Evolutionary conservation across 2,329 filamentous ascomycete genomes (phyloP).

Genomic region (Mariannaea elegans): DNA sequence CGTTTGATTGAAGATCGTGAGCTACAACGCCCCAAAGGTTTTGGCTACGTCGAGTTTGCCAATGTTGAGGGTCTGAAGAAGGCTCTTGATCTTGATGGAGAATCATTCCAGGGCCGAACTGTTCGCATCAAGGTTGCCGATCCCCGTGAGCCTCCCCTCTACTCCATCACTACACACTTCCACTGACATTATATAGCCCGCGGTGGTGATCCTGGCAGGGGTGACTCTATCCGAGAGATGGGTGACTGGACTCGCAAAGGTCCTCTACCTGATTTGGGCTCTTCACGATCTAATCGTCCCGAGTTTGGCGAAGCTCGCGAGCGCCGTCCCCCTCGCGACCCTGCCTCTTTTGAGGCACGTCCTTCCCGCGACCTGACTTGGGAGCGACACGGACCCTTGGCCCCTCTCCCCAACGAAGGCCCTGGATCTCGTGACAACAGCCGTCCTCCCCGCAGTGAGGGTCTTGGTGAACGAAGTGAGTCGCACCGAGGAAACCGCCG

Average conservation of each 20-base stretch:
- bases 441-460: constrained; percentile 54
- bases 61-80: constrained; percentile 90
- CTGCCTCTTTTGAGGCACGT: constrained; percentile 62
- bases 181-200: constrained; percentile 72
- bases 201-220: constrained; percentile 68
- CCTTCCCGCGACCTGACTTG: constrained; percentile 81
- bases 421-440: constrained; percentile 63
- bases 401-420: constrained; percentile 69
- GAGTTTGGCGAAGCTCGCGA: constrained; percentile 67
- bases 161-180: neutral
- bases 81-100: constrained; percentile 83
- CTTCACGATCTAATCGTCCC: constrained; percentile 59
- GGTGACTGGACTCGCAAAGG: constrained; percentile 94
- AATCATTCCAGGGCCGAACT: constrained; percentile 84
- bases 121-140: constrained; percentile 96
- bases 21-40: constrained; percentile 93
- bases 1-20: constrained; percentile 97
- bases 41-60: constrained; percentile 96
- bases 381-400: constrained; percentile 93
- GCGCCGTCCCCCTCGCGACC: constrained; percentile 74
- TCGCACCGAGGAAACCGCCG: constrained; percentile 69
- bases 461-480: constrained; percentile 67
- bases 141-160: constrained; percentile 75
- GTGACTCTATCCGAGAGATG: constrained; percentile 78
- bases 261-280: constrained; percentile 79